These are phyloP conservation scores for Pseudotulostoma volvatum DNA, from an alignment of 495 filamentous ascomycete genomes.

Conservation along the genomic window DNA sequence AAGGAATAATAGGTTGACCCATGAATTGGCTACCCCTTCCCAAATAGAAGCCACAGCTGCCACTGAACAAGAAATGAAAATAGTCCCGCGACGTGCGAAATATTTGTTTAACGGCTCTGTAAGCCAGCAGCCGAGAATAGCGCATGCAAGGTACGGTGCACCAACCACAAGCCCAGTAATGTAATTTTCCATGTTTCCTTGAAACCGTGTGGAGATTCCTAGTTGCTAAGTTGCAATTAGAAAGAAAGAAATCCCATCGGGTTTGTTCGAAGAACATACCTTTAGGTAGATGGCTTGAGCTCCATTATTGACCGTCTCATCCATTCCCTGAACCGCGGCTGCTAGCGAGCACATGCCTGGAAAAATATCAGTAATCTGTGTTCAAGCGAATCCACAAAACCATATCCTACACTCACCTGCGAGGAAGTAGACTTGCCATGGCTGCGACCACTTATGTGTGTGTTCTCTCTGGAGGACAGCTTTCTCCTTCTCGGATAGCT, in stretches of 20 bases:
- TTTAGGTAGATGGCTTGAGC: slow-evolving; percentile 51
- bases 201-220: slow-evolving; percentile 12
- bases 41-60: slow-evolving; percentile 33
- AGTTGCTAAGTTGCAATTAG: slow-evolving; percentile 17
- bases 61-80: slow-evolving; percentile 36
- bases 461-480: slow-evolving; percentile 28
- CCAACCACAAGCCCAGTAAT: slow-evolving; percentile 32
- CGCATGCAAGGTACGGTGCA: slow-evolving; percentile 29
- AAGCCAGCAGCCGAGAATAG: slow-evolving; percentile 32
- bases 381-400: neutral
- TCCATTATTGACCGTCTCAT: slow-evolving; percentile 68
- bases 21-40: slow-evolving; percentile 32
- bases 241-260: slow-evolving; percentile 6
- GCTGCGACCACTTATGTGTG: slow-evolving; percentile 41
- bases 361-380: neutral
- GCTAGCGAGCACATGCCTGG: slow-evolving; percentile 30
- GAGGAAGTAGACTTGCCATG: slow-evolving; percentile 39
- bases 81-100: slow-evolving; percentile 41
- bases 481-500: slow-evolving; percentile 31
- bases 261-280: slow-evolving; percentile 10
- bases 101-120: slow-evolving; percentile 40
- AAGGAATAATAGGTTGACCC: slow-evolving; percentile 36
- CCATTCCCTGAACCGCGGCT: slow-evolving; percentile 46
- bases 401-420: slow-evolving; percentile 26
- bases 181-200: slow-evolving; percentile 12